Evolutionary conservation across 345 rosid genomes (phyloP).

Genomic region (Eucalyptus curtisii): DNA sequence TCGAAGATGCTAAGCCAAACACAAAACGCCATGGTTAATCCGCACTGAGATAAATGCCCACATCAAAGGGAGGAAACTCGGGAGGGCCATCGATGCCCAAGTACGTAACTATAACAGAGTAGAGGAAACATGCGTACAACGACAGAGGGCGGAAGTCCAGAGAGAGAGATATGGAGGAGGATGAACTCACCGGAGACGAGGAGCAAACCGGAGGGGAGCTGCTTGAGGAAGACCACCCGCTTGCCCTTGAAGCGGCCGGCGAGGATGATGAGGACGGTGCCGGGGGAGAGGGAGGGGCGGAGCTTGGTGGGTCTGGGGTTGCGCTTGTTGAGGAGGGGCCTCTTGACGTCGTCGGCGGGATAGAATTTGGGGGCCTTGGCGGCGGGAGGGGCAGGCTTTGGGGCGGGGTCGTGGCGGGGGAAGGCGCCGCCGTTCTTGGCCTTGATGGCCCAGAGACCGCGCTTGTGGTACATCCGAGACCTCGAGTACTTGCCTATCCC

Average conservation of each 20-base stretch:
- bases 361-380: conserved; percentile 50
- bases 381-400: conserved; percentile 32
- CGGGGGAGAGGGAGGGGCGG: conserved; percentile 64
- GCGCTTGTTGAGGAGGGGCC: conserved; percentile 65
- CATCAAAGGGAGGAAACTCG: not conserved
- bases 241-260: conserved; percentile 87
- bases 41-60: not conserved
- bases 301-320: conserved; percentile 61
- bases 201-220: conserved; percentile 82
- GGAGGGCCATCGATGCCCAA: not conserved
- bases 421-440: conserved; percentile 82
- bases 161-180: not conserved
- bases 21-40: not conserved
- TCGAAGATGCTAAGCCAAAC: not conserved
- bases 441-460: conserved; percentile 72
- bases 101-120: not conserved
- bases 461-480: conserved; percentile 60
- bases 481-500: conserved; percentile 58
- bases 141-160: not conserved
- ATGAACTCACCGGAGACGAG: conserved; percentile 50
- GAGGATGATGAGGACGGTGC: conserved; percentile 56
- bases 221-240: conserved; percentile 78
- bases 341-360: conserved; percentile 84
- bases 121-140: not conserved
- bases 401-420: conserved; percentile 67